phyloP scores from a whole-genome alignment of 2,329 filamentous ascomycete genomes.

The Alternaria panax region DNA sequence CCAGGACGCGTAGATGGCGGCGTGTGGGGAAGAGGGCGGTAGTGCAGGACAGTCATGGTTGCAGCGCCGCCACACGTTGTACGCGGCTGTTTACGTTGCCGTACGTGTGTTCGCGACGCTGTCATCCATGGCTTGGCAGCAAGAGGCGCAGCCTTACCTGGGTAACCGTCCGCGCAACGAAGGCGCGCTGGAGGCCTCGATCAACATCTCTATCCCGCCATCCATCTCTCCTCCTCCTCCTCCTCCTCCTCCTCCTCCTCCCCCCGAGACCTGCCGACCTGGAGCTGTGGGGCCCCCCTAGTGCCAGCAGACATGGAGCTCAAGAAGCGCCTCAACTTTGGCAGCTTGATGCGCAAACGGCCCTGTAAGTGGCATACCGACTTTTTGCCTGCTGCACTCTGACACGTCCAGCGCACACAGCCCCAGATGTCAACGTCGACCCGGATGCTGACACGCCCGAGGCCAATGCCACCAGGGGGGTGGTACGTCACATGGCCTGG shows the following conservation, averaged over 20 bases:
- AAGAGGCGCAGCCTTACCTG: slow-evolving; percentile 27
- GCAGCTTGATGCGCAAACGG: slow-evolving; percentile 47
- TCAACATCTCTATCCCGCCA: not conserved
- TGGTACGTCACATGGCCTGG: slow-evolving; percentile 61
- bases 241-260: too few relatives aligned
- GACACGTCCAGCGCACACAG: slow-evolving; percentile 29
- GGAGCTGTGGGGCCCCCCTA: slow-evolving; percentile 3
- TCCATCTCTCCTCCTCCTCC: not conserved
- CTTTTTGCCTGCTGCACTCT: not conserved
- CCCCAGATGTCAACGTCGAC: slow-evolving; percentile 37
- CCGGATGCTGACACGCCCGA: slow-evolving; percentile 67
- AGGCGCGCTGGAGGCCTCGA: slow-evolving; percentile 12
- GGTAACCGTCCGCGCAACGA: slow-evolving; percentile 5
- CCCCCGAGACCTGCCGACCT: not conserved
- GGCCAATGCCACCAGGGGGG: slow-evolving; percentile 68
- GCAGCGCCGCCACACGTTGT: slow-evolving; percentile 11
- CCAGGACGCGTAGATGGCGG: slow-evolving; percentile 12
- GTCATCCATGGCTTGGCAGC: slow-evolving; percentile 28
- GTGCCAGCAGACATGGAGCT: slow-evolving; percentile 43
- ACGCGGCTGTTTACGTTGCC: slow-evolving; percentile 38
- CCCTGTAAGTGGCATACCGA: slow-evolving; percentile 28
- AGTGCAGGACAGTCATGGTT: not conserved
- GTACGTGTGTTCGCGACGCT: slow-evolving; percentile 4
- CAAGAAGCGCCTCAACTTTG: slow-evolving; percentile 49
- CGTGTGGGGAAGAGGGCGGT: not conserved